phyloP scores from a whole-genome alignment of 257 asterid species.

The Solanum gracilifrons region DNA sequence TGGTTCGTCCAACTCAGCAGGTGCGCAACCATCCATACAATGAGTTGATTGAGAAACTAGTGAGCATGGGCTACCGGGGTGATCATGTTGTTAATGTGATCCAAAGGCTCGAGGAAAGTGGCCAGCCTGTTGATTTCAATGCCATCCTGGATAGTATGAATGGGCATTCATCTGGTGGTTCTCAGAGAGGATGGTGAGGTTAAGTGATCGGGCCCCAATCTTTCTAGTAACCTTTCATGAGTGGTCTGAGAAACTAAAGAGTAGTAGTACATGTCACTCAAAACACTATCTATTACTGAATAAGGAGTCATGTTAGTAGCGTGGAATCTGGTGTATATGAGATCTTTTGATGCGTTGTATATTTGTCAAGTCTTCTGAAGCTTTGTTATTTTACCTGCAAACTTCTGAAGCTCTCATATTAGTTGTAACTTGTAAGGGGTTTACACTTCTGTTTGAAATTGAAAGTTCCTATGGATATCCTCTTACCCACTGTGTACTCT shows the following conservation, averaged over 20 bases:
- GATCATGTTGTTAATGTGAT: conserved; percentile 61
- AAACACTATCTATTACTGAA: not conserved
- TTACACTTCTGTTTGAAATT: not conserved
- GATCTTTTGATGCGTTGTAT: conserved; percentile 2
- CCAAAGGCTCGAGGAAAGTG: conserved; percentile 86
- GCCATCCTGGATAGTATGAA: conserved; percentile 70
- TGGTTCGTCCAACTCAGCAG: conserved; percentile 37
- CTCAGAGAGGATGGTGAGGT: conserved; percentile 83
- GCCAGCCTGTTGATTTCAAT: conserved; percentile 78
- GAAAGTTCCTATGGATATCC: not conserved
- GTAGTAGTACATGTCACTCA: not conserved
- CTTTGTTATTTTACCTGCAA: not conserved
- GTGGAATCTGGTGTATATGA: not conserved
- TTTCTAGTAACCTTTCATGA: not conserved
- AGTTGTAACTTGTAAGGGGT: not conserved
- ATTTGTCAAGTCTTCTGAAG: conserved; percentile 1
- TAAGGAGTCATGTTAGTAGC: not conserved
- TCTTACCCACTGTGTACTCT: not conserved
- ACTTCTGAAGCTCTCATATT: not conserved
- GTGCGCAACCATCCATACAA: conserved; percentile 53
- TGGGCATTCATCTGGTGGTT: conserved; percentile 62
- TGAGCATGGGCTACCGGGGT: conserved; percentile 79
- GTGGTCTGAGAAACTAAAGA: not conserved
- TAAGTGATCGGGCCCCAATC: not conserved
- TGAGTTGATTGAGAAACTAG: conserved; percentile 81